Evolutionary conservation across 2,329 filamentous ascomycete genomes (phyloP), one percentile per base, ranked within the genome.

Genomic region (Botrytis fragariae): DNA sequence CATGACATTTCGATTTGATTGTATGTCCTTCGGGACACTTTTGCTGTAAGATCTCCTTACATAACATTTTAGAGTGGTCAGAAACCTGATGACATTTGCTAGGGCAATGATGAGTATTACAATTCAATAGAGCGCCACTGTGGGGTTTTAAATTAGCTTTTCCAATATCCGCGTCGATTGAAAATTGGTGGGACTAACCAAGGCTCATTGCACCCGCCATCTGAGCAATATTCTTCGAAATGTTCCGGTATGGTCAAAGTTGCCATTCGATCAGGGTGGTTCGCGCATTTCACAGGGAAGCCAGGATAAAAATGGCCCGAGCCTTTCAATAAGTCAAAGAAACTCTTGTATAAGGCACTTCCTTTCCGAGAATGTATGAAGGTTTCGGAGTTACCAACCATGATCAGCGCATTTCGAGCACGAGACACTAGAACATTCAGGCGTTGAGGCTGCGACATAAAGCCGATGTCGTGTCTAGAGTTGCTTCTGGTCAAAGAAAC

Each of bases 371-470:
- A 88, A 3, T 83, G 82, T 77, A 88, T 85, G 76, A 93, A 94
- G 0, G 92, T 94, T 0, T 87, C 82, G 72, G 89, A 85, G 77
- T 93, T 93, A 0, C 92, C 91, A 61, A 94, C 87, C 76, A 95
- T 84, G n/a, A 93, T 87, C 22, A 94, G 79, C 0, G 84, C 87
- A 71, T 92, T 83, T 1, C 91, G 85, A 0, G 92, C 91, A 73
- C 92, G 84, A 0, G 91, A 92, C 1, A 93, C 81, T 2, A 94
- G 81, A 0, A 94, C 92, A 29, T 93, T 93, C 0, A 94, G 79
- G 1, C 92, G 85, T 76, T 94, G 87, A 0, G 88, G 88, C 0
- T 90, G 84, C 0, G 83, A 79, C 84, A 94, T 89, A 79, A 94
- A 94, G 0, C 92, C 92, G 44, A 94, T 92, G 1, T 93, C 89